phyloP scores from a whole-genome alignment of 169 alveolate species.

The Eimeria sp. region DNA sequence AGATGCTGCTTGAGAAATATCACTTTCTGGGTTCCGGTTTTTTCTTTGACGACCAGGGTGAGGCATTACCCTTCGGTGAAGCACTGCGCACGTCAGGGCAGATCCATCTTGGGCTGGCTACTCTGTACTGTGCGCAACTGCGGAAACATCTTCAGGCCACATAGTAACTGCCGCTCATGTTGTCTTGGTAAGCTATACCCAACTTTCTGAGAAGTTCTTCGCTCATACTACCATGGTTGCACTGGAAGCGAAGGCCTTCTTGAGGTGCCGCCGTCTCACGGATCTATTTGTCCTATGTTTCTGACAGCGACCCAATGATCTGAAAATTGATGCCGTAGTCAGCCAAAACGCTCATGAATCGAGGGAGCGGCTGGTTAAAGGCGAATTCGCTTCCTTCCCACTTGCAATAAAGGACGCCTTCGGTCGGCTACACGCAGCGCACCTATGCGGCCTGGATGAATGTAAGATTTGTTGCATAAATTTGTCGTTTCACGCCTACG shows the following conservation, averaged over 20 bases:
- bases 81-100: neutral
- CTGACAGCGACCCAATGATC: neutral
- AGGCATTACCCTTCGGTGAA: neutral
- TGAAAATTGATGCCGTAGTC: neutral
- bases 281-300: neutral
- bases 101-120: neutral
- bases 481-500: neutral
- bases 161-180: constrained; percentile 62
- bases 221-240: neutral
- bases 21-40: constrained; percentile 60
- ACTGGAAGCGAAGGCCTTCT: neutral
- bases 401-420: constrained; percentile 37
- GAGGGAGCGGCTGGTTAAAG: neutral
- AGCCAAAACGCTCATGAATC: neutral
- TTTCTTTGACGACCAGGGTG: constrained; percentile 51
- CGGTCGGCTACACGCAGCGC: constrained; percentile 14
- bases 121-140: neutral
- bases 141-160: constrained; percentile 24
- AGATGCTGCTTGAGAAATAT: neutral
- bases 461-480: neutral
- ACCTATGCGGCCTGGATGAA: constrained; percentile 47
- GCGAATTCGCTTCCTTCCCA: neutral
- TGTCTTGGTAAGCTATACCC: constrained; percentile 45
- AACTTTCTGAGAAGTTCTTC: neutral
- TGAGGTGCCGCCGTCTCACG: neutral